Base-by-base conservation (phyloP, 768 basidiomycete species). In the Tephrocybe sp. region DNA sequence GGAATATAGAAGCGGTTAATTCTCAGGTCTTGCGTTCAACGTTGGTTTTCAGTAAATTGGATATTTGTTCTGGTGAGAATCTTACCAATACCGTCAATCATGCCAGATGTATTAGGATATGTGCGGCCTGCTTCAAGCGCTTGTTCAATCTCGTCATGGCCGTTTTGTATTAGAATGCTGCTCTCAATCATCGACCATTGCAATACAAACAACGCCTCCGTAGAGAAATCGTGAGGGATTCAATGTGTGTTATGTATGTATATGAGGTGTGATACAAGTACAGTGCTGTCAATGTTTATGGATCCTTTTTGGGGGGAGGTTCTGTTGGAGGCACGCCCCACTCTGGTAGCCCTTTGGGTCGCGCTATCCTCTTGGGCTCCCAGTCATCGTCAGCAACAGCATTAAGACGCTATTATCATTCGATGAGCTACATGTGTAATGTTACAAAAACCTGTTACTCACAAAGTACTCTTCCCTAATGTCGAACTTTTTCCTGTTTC, bases 381-480 rank as follows among this genome's bases (percentile, higher is more conserved):
- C 90, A 96, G 3, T 91, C 82, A 51, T 87, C 81, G 45, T 84
- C 79, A 3, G 77, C 70, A 25, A 73, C 69, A 4, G 84, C 78
- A 61, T 77, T 86, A 58, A 92, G 68, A 58, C 85, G 84, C 90
- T 88, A 41, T 30, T 37, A 11, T 30, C 11, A 11, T 30, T 30
- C 28, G 11, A 11, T 5, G 28, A 30, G 28, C 11, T 21, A 46
- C n/a, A 28, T 23, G 14, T 23, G 30, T 9, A 32, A 21, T 23
- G 11, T n/a, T n/a, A n/a, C n/a, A n/a, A n/a, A n/a, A n/a, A n/a
- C n/a, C n/a, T n/a, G n/a, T n/a, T n/a, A 84, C 93, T 70, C 70
- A 97, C 95, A 64, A 87, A 98, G 68, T 98, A 99, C 64, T 97
- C 95, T 65, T 98, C 96, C 48, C 92, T 75, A 15, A 97, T 89